Evolutionary conservation across 768 basidiomycete genomes (phyloP).

Genomic region (Amanita fuliginea): DNA sequence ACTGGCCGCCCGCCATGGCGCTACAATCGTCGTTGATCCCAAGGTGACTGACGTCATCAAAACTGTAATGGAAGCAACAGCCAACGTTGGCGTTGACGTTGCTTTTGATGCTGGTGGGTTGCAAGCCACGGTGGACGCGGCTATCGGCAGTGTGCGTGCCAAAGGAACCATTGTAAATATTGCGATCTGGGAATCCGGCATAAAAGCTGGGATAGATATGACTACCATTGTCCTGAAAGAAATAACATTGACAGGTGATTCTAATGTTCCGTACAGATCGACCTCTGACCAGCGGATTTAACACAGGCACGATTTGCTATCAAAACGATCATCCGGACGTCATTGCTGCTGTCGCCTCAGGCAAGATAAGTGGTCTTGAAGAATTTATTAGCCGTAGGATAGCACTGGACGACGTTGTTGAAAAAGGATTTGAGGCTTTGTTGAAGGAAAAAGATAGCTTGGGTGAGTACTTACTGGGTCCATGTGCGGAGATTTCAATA

Average conservation of each 20-base stretch:
- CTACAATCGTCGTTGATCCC: conserved; percentile 27
- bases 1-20: conserved; percentile 25
- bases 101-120: conserved; percentile 37
- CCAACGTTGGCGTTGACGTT: conserved; percentile 27
- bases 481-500: too few relatives aligned
- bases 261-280: neutral
- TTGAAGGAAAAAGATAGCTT: conserved; percentile 29
- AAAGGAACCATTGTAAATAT: conserved; percentile 30
- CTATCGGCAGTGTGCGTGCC: conserved; percentile 23
- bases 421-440: conserved; percentile 29
- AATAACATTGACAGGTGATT: conserved; percentile 24
- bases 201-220: conserved; percentile 20
- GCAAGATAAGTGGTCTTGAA: conserved; percentile 26
- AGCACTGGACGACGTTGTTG: conserved; percentile 28
- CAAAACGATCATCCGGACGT: conserved; percentile 27
- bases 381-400: conserved; percentile 32
- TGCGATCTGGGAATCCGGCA: conserved; percentile 28
- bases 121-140: conserved; percentile 25
- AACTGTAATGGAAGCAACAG: conserved; percentile 16
- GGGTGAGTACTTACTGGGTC: conserved; percentile 16
- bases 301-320: conserved; percentile 25
- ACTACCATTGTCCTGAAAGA: conserved; percentile 26
- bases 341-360: conserved; percentile 25
- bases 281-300: neutral
- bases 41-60: conserved; percentile 15